A percentile compares a stretch with the other conserved stretches of the same genome.
Conservation (phyloP, 805 yeast species). For the Danielia oregonensis region DNA sequence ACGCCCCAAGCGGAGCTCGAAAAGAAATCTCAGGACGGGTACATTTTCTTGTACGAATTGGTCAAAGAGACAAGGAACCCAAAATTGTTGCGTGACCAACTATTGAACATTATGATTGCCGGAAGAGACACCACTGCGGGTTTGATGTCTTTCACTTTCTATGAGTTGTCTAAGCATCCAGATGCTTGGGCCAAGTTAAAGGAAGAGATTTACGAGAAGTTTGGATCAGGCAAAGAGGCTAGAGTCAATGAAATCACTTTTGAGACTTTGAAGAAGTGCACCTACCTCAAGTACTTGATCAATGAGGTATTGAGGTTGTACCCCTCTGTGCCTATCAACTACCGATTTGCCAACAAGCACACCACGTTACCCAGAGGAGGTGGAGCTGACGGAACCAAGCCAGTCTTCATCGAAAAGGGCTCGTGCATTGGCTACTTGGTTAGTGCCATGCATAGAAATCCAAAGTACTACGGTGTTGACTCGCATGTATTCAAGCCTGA, state of each 20-base stretch:
- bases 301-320: slow-evolving; percentile 32
- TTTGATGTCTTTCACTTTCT: slow-evolving; percentile 18
- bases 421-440: slow-evolving; percentile 18
- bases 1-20: slow-evolving; percentile 7
- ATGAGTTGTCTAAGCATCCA: slow-evolving; percentile 30
- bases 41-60: slow-evolving; percentile 12
- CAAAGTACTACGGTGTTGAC: slow-evolving; percentile 29
- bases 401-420: slow-evolving; percentile 12
- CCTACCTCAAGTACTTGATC: slow-evolving; percentile 26
- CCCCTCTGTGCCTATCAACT: slow-evolving; percentile 33
- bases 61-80: slow-evolving; percentile 12
- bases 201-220: slow-evolving; percentile 21
- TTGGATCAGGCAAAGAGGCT: slow-evolving; percentile 23
- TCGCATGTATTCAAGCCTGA: slow-evolving; percentile 31
- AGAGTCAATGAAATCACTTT: slow-evolving; percentile 23
- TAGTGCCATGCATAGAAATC: slow-evolving; percentile 20
- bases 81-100: slow-evolving; percentile 11
- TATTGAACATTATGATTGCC: slow-evolving; percentile 14
- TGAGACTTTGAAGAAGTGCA: slow-evolving; percentile 32
- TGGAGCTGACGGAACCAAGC: slow-evolving; percentile 14
- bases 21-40: slow-evolving; percentile 3
- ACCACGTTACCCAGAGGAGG: slow-evolving; percentile 36
- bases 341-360: slow-evolving; percentile 26
- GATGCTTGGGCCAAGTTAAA: slow-evolving; percentile 24
- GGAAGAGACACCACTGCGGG: slow-evolving; percentile 16